phyloP scores from a whole-genome alignment of 805 yeast species.

The Kodamaea fukazawae region DNA sequence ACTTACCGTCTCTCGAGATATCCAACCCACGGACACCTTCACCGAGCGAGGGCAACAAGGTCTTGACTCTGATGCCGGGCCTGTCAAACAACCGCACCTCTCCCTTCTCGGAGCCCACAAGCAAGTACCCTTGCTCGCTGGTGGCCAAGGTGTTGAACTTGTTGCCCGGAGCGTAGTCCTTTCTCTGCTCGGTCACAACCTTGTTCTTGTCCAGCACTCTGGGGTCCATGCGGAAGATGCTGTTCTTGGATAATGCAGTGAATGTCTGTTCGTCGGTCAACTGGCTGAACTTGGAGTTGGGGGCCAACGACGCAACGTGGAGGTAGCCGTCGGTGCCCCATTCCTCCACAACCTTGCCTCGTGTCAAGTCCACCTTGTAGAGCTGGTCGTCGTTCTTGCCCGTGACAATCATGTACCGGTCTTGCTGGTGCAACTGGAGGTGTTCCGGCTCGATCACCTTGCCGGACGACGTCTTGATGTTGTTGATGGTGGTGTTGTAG shows the following conservation, averaged over 20 bases:
- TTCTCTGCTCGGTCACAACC: conserved; percentile 49
- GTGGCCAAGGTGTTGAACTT: conserved; percentile 62
- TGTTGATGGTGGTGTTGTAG: conserved; percentile 65
- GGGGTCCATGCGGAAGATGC: conserved; percentile 78
- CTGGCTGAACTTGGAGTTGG: conserved; percentile 72
- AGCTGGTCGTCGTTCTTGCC: conserved; percentile 48
- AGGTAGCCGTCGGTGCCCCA: conserved; percentile 58
- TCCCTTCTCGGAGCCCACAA: conserved; percentile 74
- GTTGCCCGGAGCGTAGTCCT: conserved; percentile 50
- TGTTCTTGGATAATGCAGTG: conserved; percentile 62
- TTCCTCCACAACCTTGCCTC: conserved; percentile 83
- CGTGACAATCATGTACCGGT: conserved; percentile 64
- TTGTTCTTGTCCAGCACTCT: conserved; percentile 53
- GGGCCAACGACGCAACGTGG: conserved; percentile 59
- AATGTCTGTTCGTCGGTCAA: conserved; percentile 71
- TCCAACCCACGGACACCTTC: conserved; percentile 68
- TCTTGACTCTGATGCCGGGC: conserved; percentile 73
- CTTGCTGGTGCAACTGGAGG: conserved; percentile 77
- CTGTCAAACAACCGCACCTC: conserved; percentile 71
- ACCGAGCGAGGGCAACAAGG: conserved; percentile 79
- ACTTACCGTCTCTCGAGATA: conserved; percentile 74
- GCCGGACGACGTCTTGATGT: conserved; percentile 50
- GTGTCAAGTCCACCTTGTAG: conserved; percentile 73
- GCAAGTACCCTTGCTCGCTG: conserved; percentile 70
- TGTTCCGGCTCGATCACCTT: conserved; percentile 51